Percentiles rank a stretch among this genome's conserved stretches.
Evolutionary conservation across 2,329 filamentous ascomycete species (phyloP).

Genomic region (Beauveria medogensis): DNA sequence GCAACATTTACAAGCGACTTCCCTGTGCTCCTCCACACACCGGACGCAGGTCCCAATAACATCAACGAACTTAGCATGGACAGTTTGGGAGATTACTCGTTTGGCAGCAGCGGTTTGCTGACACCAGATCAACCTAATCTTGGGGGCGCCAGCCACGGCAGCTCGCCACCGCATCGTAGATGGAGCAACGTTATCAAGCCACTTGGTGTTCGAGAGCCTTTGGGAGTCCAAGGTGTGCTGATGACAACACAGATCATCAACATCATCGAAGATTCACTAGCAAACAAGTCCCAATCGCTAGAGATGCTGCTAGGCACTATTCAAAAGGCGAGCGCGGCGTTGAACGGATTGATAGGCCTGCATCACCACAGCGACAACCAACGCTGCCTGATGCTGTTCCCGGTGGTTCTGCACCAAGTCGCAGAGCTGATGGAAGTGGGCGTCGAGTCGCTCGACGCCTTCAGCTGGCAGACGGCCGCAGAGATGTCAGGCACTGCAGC

Average conservation of each 20-base stretch:
- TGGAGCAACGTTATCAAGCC: not conserved
- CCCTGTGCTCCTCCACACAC: not conserved
- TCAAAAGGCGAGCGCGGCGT: not conserved
- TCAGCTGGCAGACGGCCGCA: not conserved
- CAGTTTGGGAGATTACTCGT: not conserved
- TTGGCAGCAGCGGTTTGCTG: not conserved
- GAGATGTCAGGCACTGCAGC: not conserved
- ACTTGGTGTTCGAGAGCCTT: not conserved
- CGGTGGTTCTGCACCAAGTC: not conserved
- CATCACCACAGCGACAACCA: not conserved
- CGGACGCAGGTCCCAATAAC: not conserved
- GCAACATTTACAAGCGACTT: not conserved
- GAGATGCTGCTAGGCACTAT: not conserved
- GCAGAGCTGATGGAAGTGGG: not conserved
- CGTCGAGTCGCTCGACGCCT: not conserved
- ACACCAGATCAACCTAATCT: not conserved
- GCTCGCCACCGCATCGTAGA: not conserved
- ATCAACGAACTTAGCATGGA: not conserved
- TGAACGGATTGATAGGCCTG: not conserved
- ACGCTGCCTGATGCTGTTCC: not conserved
- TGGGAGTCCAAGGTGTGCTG: not conserved
- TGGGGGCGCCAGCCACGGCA: not conserved
- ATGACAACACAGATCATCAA: not conserved
- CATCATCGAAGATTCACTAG: not conserved
- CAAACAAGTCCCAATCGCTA: not conserved